Conservation (phyloP, 768 basidiomycete genomes). For the Lentinula guzmanii region DNA sequence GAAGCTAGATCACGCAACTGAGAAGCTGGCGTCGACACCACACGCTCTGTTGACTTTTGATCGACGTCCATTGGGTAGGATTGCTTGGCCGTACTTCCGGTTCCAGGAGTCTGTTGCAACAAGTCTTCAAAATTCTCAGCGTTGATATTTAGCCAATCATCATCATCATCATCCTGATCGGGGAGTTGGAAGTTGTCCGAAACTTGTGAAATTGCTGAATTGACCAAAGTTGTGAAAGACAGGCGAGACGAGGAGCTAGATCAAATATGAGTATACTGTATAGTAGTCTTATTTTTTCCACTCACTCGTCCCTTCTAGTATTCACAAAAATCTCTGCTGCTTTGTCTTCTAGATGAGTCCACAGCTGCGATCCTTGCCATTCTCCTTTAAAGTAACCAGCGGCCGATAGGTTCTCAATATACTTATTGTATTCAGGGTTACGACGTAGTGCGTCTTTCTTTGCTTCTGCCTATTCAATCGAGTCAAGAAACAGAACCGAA, state of each 20-base stretch:
- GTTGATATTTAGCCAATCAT: constrained; percentile 85
- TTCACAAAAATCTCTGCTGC: constrained; percentile 65
- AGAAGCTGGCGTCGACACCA: constrained; percentile 61
- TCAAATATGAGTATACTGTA: neutral
- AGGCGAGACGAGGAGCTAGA: constrained; percentile 53
- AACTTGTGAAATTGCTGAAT: constrained; percentile 48
- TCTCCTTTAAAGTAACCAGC: constrained; percentile 78
- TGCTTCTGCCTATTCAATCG: constrained; percentile 45
- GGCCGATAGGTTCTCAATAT: constrained; percentile 57
- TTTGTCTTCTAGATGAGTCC: constrained; percentile 67
- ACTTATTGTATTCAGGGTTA: constrained; percentile 63
- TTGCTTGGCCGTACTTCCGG: constrained; percentile 10
- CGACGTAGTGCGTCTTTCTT: constrained; percentile 62
- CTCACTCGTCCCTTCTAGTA: constrained; percentile 63
- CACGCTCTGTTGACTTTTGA: constrained; percentile 37
- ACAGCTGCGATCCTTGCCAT: constrained; percentile 67
- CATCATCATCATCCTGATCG: constrained; percentile 53
- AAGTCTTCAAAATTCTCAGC: constrained; percentile 70
- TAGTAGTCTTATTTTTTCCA: neutral
- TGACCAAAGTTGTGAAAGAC: constrained; percentile 73
- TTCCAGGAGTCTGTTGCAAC: constrained; percentile 36
- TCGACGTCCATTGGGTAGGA: constrained; percentile 48
- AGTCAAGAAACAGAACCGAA: neutral
- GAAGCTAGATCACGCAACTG: constrained; percentile 71
- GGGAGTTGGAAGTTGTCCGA: constrained; percentile 19